These are phyloP conservation scores for Cryptococcus sp. DNA, from an alignment of 1,284 basidiomycete genomes.

Conservation along the genomic window DNA sequence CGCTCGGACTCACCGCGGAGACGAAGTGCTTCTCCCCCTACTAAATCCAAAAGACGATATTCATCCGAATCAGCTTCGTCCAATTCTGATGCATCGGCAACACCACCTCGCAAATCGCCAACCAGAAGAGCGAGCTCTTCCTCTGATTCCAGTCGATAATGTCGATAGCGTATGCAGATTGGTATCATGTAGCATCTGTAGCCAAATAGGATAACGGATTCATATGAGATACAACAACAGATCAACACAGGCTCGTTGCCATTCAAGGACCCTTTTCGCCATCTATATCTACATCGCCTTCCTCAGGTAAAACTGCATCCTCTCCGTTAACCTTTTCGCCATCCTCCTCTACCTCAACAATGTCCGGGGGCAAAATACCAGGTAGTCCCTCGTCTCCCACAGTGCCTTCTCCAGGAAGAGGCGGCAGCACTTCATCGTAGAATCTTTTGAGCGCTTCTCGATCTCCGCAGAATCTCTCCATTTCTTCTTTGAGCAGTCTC, in stretches of 20 bases:
- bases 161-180: too few species aligned
- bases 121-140: not conserved
- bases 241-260: not conserved
- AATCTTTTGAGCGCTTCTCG: constrained; percentile 61
- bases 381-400: too few species aligned
- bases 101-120: not conserved
- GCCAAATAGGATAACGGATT: too few species aligned
- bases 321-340: not conserved
- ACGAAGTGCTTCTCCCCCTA: constrained; percentile 15
- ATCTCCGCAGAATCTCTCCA: constrained; percentile 70
- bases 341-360: not conserved
- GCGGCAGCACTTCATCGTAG: constrained; percentile 70
- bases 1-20: not conserved
- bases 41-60: constrained; percentile 1
- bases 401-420: constrained; percentile 6
- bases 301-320: constrained; percentile 3
- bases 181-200: too few species aligned
- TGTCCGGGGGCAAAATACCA: too few species aligned
- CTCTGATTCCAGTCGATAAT: too few species aligned
- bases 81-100: constrained; percentile 1
- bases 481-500: constrained; percentile 55
- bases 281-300: not conserved
- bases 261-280: not conserved
- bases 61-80: constrained; percentile 2
- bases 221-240: not conserved